These are phyloP conservation scores for Alliaria petiolata DNA, from an alignment of 345 rosid species.

Conservation along the genomic window DNA sequence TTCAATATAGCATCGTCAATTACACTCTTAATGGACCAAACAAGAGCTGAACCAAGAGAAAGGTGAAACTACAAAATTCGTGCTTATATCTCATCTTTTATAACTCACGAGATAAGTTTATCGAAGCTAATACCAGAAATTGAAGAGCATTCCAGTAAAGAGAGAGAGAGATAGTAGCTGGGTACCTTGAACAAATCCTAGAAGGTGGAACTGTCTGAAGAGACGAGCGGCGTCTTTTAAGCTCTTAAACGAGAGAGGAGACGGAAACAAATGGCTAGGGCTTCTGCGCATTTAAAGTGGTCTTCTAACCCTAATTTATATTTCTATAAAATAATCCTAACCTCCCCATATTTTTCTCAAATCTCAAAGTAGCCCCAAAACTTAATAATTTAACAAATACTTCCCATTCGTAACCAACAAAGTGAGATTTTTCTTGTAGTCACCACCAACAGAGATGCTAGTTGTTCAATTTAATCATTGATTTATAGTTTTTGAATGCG, in stretches of 20 bases:
- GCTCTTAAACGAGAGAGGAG: constrained; percentile 9
- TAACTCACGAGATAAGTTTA: too few species aligned
- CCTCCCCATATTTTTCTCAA: background rate
- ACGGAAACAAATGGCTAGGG: constrained; percentile 9
- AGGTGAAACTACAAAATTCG: background rate
- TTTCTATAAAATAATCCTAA: background rate
- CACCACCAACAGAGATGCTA: background rate
- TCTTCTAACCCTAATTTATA: constrained; percentile 6
- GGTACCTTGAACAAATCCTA: constrained; percentile 21
- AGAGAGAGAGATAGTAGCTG: background rate
- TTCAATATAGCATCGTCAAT: background rate
- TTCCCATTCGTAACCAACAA: background rate
- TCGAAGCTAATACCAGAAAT: background rate
- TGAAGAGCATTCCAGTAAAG: background rate
- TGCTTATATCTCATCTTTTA: too few species aligned
- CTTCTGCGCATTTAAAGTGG: constrained; percentile 19
- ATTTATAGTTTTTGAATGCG: background rate
- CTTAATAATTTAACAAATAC: background rate
- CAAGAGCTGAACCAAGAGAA: background rate
- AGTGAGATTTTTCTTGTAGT: background rate
- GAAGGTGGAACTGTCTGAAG: constrained; percentile 20
- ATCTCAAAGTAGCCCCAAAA: background rate
- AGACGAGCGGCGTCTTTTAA: constrained; percentile 24
- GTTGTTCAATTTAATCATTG: background rate
- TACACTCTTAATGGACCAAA: background rate